Evolutionary conservation across 805 yeast genomes (phyloP).

Genomic region (Pichia pseudocactophila): DNA sequence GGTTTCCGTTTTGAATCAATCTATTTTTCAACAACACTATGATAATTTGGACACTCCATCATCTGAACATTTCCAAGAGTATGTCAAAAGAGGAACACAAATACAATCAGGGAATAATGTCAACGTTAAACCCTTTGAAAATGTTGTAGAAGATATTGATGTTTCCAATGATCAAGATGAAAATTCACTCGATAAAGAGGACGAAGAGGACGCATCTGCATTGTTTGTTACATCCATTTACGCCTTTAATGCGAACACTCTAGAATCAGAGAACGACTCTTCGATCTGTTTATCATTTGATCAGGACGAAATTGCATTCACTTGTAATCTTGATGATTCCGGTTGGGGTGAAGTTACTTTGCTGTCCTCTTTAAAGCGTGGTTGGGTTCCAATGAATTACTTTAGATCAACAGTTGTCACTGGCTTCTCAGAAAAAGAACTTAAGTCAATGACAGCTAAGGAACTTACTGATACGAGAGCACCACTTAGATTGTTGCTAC

Average conservation of each 20-base stretch:
- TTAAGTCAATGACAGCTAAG: slow-evolving; percentile 11
- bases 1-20: slow-evolving; percentile 23
- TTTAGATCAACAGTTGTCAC: slow-evolving; percentile 36
- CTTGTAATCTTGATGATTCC: slow-evolving; percentile 68
- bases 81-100: not conserved
- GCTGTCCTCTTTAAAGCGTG: slow-evolving; percentile 51
- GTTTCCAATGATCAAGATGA: not conserved
- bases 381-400: slow-evolving; percentile 85
- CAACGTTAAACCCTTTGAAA: not conserved
- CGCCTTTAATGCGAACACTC: slow-evolving; percentile 31
- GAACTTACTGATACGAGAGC: slow-evolving; percentile 33
- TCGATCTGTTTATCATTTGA: slow-evolving; percentile 67
- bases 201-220: slow-evolving; percentile 28
- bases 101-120: not conserved
- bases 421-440: slow-evolving; percentile 13
- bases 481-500: slow-evolving; percentile 49
- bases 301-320: slow-evolving; percentile 63
- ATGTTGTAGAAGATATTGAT: not conserved
- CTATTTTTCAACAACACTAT: slow-evolving; percentile 17
- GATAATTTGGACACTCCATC: slow-evolving; percentile 2
- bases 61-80: not conserved
- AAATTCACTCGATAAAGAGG: slow-evolving; percentile 7
- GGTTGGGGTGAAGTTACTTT: slow-evolving; percentile 87
- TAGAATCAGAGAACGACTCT: slow-evolving; percentile 58
- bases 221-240: slow-evolving; percentile 29